These are phyloP conservation scores for Mycena sp. DNA, from an alignment of 1,284 basidiomycete genomes.

Conservation along the genomic window DNA sequence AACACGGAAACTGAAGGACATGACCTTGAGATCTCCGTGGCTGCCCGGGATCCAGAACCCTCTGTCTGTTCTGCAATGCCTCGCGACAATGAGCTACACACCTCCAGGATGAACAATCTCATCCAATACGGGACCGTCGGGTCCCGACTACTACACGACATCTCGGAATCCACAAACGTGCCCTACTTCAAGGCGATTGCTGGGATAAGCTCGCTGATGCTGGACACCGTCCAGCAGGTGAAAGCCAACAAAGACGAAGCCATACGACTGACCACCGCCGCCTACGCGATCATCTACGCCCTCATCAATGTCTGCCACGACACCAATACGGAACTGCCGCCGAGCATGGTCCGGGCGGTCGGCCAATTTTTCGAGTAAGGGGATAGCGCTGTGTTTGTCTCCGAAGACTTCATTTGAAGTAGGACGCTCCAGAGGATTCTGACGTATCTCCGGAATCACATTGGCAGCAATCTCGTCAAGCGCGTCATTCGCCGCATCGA, in stretches of 20 bases:
- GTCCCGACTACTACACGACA: not conserved
- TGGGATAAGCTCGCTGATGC: not conserved
- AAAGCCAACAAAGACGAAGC: slow-evolving; percentile 7
- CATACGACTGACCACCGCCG: not conserved
- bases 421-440: slow-evolving; percentile 1
- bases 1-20: no score
- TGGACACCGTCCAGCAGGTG: not conserved
- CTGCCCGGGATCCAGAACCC: no score
- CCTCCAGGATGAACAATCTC: not conserved
- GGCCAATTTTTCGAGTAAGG: slow-evolving; percentile 3
- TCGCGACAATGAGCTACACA: no score
- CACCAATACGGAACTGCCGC: not conserved
- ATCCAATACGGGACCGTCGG: not conserved
- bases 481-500: slow-evolving; percentile 1
- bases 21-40: no score
- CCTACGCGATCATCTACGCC: slow-evolving; percentile 1
- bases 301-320: slow-evolving; percentile 9
- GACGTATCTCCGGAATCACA: not conserved
- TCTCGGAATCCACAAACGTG: not conserved
- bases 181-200: slow-evolving; percentile 4
- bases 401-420: not conserved
- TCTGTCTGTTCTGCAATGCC: no score
- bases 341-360: not conserved
- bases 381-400: not conserved
- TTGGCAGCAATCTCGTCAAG: not conserved